phyloP scores from a whole-genome alignment of 257 asterid genomes.

The Nicotiana otophora region DNA sequence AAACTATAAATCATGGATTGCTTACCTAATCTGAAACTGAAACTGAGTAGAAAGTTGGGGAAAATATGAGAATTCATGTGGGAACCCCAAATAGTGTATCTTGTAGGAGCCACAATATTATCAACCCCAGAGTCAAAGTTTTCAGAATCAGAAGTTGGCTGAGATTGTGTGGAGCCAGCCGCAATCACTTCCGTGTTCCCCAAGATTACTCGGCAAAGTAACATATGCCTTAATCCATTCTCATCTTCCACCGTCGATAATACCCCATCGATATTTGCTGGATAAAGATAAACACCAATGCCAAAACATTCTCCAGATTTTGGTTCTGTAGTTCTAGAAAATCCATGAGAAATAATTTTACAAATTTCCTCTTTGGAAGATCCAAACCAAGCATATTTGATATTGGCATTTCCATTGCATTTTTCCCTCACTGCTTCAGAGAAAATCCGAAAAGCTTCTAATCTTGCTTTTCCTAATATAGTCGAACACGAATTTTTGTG shows the following conservation, averaged over 20 bases:
- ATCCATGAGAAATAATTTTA: slow-evolving; percentile 34
- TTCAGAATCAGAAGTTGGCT: slow-evolving; percentile 31
- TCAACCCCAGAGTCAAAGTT: slow-evolving; percentile 48
- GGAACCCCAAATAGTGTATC: slow-evolving; percentile 36
- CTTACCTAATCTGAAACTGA: slow-evolving; percentile 8
- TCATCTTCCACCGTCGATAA: slow-evolving; percentile 36
- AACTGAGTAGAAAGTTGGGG: slow-evolving; percentile 32
- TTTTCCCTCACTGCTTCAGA: slow-evolving; percentile 28
- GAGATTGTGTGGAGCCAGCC: slow-evolving; percentile 32
- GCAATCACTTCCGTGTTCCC: slow-evolving; percentile 35
- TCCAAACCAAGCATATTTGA: slow-evolving; percentile 45
- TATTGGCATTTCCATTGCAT: slow-evolving; percentile 44
- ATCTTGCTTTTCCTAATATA: slow-evolving; percentile 18
- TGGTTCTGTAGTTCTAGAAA: slow-evolving; percentile 11
- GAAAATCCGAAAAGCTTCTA: slow-evolving; percentile 26
- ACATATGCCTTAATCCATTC: slow-evolving; percentile 38
- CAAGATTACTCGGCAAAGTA: slow-evolving; percentile 47
- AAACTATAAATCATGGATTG: not conserved
- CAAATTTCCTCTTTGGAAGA: slow-evolving; percentile 27
- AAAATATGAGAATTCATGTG: slow-evolving; percentile 38
- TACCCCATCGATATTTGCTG: slow-evolving; percentile 10
- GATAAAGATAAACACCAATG: slow-evolving; percentile 36
- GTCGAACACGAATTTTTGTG: slow-evolving; percentile 23
- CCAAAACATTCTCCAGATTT: slow-evolving; percentile 22
- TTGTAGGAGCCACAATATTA: slow-evolving; percentile 30